phyloP scores from a whole-genome alignment of 257 asterid species.

The Scutellaria minor region DNA sequence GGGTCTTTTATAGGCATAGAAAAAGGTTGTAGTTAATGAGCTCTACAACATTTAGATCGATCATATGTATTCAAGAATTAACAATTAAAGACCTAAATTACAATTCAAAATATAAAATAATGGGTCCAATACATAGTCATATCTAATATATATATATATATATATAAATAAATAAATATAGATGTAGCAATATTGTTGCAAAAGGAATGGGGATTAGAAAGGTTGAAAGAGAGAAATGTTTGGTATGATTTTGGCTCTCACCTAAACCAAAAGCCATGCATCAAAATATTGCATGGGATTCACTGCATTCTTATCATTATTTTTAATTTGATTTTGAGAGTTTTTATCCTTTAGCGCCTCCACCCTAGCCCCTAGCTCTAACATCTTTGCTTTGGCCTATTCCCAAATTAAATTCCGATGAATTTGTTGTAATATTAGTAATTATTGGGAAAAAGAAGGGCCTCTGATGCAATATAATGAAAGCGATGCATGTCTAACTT shows the following conservation, averaged over 20 bases:
- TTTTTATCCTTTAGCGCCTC: conserved; percentile 2
- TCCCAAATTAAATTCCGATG: no score
- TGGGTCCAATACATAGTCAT: no score
- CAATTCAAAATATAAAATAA: no score
- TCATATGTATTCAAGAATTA: no score
- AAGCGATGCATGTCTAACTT: conserved; percentile 26
- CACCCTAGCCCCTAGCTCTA: neutral
- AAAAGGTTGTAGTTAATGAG: no score
- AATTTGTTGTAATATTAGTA: neutral
- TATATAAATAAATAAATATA: no score
- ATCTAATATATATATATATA: no score
- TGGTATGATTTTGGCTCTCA: conserved; percentile 36
- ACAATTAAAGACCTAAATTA: no score
- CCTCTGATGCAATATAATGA: conserved; percentile 23
- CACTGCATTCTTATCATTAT: conserved; percentile 12
- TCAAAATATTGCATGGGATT: conserved; percentile 28
- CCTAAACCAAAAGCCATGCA: conserved; percentile 34
- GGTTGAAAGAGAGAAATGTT: conserved; percentile 1
- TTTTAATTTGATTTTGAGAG: neutral
- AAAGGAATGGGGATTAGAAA: no score
- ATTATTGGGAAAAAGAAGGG: conserved; percentile 31
- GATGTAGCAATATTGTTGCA: no score
- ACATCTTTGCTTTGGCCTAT: neutral
- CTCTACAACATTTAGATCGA: no score
- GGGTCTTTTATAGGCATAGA: no score